Evolutionary conservation across 1,284 basidiomycete genomes (phyloP).

Genomic region (Pyrrhoderma lamaoense): DNA sequence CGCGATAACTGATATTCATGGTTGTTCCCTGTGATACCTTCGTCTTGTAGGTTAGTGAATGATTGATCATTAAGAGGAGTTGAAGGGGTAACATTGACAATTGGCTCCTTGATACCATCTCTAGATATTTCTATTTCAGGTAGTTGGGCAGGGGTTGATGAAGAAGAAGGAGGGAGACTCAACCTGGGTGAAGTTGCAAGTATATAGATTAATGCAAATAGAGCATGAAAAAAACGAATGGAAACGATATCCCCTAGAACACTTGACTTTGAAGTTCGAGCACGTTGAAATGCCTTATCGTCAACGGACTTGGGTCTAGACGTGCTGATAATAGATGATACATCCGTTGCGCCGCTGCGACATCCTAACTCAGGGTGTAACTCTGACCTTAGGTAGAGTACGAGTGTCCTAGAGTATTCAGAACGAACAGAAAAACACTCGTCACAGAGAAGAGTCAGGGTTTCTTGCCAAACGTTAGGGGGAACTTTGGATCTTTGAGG

Average conservation of each 20-base stretch:
- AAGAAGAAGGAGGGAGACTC: conserved; percentile 35
- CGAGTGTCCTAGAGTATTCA: conserved; percentile 66
- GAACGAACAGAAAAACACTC: conserved; percentile 64
- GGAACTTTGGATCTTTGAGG: conserved; percentile 64
- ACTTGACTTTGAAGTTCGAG: conserved; percentile 39
- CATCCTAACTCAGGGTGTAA: conserved; percentile 37
- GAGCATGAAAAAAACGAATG: conserved; percentile 63
- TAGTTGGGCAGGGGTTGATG: conserved; percentile 37
- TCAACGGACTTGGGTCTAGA: conserved; percentile 19
- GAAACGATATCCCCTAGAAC: conserved; percentile 57
- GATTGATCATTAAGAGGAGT: conserved; percentile 29
- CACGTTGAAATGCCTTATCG: conserved; percentile 34
- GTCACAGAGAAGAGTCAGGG: conserved; percentile 77
- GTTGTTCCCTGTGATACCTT: background rate
- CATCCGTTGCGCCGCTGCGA: background rate
- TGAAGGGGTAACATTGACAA: conserved; percentile 32
- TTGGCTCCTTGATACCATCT: conserved; percentile 4
- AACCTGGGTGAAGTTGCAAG: conserved; percentile 65
- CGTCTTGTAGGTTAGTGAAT: conserved; percentile 20
- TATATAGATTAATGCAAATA: conserved; percentile 73
- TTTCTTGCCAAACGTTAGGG: conserved; percentile 85
- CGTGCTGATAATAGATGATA: conserved; percentile 37
- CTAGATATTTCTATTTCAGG: conserved; percentile 11
- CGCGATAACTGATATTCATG: conserved; percentile 28
- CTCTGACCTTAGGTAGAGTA: conserved; percentile 70